Evolutionary conservation across 1,284 basidiomycete genomes (phyloP).

Genomic region (Austroboletus novae-zelandiae): DNA sequence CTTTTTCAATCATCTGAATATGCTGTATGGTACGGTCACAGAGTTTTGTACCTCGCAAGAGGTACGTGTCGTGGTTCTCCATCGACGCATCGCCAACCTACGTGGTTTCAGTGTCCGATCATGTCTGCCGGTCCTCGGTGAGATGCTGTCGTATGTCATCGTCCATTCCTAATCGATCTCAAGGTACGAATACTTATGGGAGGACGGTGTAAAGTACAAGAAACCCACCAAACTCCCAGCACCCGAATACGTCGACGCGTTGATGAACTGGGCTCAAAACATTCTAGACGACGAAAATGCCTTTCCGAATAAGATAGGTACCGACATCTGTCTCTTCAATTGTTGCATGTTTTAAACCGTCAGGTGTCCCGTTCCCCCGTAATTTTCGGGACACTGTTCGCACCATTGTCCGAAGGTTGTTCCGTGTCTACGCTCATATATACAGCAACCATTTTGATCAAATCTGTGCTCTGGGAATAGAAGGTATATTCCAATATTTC

Average conservation of each 20-base stretch:
- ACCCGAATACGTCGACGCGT: constrained; percentile 95
- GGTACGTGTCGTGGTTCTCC: constrained; percentile 43
- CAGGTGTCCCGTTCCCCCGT: constrained; percentile 89
- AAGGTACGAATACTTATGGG: constrained; percentile 97
- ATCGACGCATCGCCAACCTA: constrained; percentile 10
- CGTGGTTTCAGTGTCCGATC: constrained; percentile 75
- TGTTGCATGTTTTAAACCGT: neutral
- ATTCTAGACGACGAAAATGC: constrained; percentile 90
- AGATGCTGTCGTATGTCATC: constrained; percentile 23
- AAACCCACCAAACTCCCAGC: constrained; percentile 92
- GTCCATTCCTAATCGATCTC: constrained; percentile 12
- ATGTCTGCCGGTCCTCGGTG: constrained; percentile 98
- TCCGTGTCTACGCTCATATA: constrained; percentile 97
- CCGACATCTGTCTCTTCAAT: constrained; percentile 11
- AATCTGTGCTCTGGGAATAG: constrained; percentile 96
- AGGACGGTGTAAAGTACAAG: constrained; percentile 90
- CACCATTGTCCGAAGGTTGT: constrained; percentile 89
- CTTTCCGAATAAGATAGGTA: constrained; percentile 95
- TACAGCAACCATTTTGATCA: constrained; percentile 99
- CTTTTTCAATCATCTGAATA: constrained; percentile 95
- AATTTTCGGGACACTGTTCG: constrained; percentile 91
- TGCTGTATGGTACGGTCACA: constrained; percentile 94
- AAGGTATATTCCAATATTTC: constrained; percentile 58
- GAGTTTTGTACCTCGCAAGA: constrained; percentile 96
- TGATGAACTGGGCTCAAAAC: constrained; percentile 98